Evolutionary conservation across 1,284 basidiomycete genomes (phyloP).

Genomic region (Sanghuangporus sanghuang): DNA sequence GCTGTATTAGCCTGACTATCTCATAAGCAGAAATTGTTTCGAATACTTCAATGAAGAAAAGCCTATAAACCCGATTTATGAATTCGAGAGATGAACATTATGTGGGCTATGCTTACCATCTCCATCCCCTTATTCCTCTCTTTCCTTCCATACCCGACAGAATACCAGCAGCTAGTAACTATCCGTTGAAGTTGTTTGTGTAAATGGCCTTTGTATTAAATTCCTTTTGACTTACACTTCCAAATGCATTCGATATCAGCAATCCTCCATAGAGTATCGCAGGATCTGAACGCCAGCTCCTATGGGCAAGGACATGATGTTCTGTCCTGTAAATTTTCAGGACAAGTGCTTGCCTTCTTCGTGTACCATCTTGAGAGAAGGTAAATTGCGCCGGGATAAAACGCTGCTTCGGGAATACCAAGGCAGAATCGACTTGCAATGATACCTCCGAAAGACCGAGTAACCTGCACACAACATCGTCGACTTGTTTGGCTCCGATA

Average conservation of each 20-base stretch:
- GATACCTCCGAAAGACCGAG: slow-evolving; percentile 50
- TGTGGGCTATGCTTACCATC: slow-evolving; percentile 41
- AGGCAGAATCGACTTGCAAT: slow-evolving; percentile 56
- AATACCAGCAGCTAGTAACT: slow-evolving; percentile 69
- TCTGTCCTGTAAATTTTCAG: slow-evolving; percentile 28
- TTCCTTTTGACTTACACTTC: slow-evolving; percentile 43
- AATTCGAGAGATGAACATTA: neutral
- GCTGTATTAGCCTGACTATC: neutral
- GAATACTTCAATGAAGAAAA: slow-evolving; percentile 57
- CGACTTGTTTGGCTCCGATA: neutral
- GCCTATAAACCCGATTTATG: slow-evolving; percentile 26
- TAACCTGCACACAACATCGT: slow-evolving; percentile 33
- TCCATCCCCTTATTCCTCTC: slow-evolving; percentile 65
- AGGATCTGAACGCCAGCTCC: slow-evolving; percentile 65
- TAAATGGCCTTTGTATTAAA: neutral
- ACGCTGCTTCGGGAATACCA: slow-evolving; percentile 48
- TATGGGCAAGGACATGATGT: slow-evolving; percentile 48
- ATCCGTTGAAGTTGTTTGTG: slow-evolving; percentile 8
- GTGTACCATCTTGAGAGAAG: slow-evolving; percentile 23
- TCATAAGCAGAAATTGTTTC: neutral
- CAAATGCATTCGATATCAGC: slow-evolving; percentile 75
- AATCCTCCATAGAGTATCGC: slow-evolving; percentile 65
- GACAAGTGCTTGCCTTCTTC: slow-evolving; percentile 25
- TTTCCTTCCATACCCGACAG: slow-evolving; percentile 64
- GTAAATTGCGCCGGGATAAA: slow-evolving; percentile 22